phyloP scores from a whole-genome alignment of 495 filamentous ascomycete genomes.

The Thermochaetoides thermophila region DNA sequence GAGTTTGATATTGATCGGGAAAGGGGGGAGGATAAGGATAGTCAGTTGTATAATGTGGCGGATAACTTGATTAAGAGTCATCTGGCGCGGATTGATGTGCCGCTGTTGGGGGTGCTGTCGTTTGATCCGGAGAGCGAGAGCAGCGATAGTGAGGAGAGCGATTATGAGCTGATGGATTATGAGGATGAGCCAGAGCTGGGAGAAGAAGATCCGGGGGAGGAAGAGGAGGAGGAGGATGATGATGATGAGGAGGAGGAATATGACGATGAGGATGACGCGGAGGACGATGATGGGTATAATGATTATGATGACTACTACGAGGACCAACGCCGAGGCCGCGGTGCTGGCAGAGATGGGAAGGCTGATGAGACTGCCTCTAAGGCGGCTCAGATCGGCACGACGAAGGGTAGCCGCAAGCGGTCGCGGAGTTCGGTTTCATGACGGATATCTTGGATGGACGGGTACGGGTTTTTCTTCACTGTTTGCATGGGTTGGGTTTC shows the following conservation, averaged over 20 bases:
- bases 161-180: conserved; percentile 3
- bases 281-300: conserved; percentile 6
- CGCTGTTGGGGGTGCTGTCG: conserved; percentile 17
- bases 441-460: not conserved
- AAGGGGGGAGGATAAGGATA: conserved; percentile 14
- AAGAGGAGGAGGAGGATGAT: conserved; percentile 7
- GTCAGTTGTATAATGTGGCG: conserved; percentile 16
- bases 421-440: conserved; percentile 11
- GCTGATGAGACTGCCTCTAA: conserved; percentile 5
- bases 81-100: conserved; percentile 18
- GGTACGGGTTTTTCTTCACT: not conserved
- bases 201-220: conserved; percentile 5
- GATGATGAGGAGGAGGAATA: conserved; percentile 8
- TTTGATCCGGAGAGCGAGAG: conserved; percentile 22
- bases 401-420: conserved; percentile 11
- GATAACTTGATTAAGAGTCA: conserved; percentile 24
- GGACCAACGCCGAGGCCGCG: not conserved
- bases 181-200: conserved; percentile 18
- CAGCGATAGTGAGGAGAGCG: conserved; percentile 14
- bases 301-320: conserved; percentile 2
- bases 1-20: conserved; percentile 20
- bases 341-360: not conserved
- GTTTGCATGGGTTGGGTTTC: not conserved
- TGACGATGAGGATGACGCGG: conserved; percentile 10
- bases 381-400: conserved; percentile 13